These are phyloP conservation scores for Curvularia eragrostidis DNA, from an alignment of 2,329 filamentous ascomycete genomes.

Conservation along the genomic window DNA sequence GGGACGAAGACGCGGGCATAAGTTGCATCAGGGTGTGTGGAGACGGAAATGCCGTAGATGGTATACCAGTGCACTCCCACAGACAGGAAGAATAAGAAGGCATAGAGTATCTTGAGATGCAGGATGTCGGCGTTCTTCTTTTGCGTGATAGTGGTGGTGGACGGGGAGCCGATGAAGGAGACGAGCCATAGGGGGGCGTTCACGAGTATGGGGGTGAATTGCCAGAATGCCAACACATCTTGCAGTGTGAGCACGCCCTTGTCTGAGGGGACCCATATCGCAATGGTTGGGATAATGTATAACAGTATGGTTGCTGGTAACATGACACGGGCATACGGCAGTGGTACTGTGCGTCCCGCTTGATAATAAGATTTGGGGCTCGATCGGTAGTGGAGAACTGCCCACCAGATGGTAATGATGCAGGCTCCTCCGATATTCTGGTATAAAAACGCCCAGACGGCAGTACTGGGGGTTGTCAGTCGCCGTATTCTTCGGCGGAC, in stretches of 20 bases:
- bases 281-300: constrained; percentile 23
- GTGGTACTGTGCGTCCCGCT: constrained; percentile 20
- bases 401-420: constrained; percentile 23
- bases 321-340: constrained; percentile 22
- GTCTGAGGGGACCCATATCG: constrained; percentile 15
- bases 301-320: constrained; percentile 18
- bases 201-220: constrained; percentile 21
- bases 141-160: constrained; percentile 7
- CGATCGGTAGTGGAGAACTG: constrained; percentile 19
- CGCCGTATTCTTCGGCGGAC: not conserved
- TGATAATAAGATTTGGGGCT: constrained; percentile 22
- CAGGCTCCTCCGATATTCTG: constrained; percentile 25
- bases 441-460: constrained; percentile 20
- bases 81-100: constrained; percentile 11
- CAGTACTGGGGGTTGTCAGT: constrained; percentile 13
- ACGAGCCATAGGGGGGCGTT: constrained; percentile 28
- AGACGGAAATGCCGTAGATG: constrained; percentile 20
- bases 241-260: constrained; percentile 9
- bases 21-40: constrained; percentile 18
- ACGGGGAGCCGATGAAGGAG: constrained; percentile 15
- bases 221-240: constrained; percentile 24
- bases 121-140: constrained; percentile 18
- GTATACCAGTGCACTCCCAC: constrained; percentile 17
- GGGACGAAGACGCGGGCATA: constrained; percentile 24
- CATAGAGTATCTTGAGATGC: constrained; percentile 22